Evolutionary conservation across 2,329 filamentous ascomycete genomes (phyloP), one percentile per base, ranked within the genome.

Genomic region (Epichloe baconii): DNA sequence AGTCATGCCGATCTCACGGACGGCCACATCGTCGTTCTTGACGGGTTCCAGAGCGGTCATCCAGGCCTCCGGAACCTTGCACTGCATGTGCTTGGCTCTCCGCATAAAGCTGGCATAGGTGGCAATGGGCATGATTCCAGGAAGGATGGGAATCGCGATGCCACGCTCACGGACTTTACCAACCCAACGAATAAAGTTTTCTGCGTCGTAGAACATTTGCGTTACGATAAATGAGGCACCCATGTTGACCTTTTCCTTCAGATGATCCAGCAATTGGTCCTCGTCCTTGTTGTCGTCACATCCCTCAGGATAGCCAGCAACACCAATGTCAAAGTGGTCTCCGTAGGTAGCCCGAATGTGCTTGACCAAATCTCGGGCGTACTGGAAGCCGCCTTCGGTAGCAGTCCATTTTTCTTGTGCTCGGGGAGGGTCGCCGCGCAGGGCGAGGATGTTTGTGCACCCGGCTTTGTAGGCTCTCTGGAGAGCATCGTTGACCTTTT

Each of bases 201-300:
- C 91, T 47, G 82, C 90, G 63, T 98, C 91, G 73, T 98, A 98
- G 71, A 97, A 97, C 93, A 98, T 98, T 71, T 98, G 93, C 0
- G 93, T 97, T 50, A 98, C 87, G 56, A 98, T 86, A 66, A 97
- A 98, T 6, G 86, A 85, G 55, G 85, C 90, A 48, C 93, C 93
- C 53, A 88, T 87, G 65, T 98, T 93, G 36, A 97, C 84, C 73
- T 98, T 98, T 68, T 97, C 86, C 72, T 97, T 97, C 63, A 98
- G 71, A 66, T 97, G 93, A 57, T 93, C 84, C 56, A 98, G 80
- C 61, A 98, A 77, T 54, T 80, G 70, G 45, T 95, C 89, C 49
- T 88, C 84, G 62, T 95, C 83, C 60, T 87, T 82, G 66, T 95
- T 89, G 67, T 97, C 93, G 61, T 98, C 93, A 60, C 85, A 88